These are phyloP conservation scores for Volvariella volvacea DNA, from an alignment of 1,284 basidiomycete species.

Conservation along the genomic window DNA sequence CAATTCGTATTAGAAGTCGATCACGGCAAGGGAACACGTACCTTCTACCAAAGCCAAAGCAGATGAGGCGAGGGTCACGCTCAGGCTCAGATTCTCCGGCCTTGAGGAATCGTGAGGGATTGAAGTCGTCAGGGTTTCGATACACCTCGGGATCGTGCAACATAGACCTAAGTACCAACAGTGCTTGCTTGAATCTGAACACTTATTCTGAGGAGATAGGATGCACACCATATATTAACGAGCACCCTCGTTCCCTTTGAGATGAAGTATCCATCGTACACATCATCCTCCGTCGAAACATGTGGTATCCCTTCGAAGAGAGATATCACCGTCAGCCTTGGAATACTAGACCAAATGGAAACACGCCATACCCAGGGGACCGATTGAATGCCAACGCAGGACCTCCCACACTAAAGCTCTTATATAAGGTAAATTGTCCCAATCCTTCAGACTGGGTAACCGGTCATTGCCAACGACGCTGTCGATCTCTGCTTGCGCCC, in stretches of 20 bases:
- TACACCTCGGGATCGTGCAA: neutral
- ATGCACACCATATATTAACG: neutral
- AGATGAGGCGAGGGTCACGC: constrained; percentile 18
- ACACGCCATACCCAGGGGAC: neutral
- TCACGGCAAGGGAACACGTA: neutral
- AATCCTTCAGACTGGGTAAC: neutral
- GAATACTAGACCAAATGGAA: too few relatives aligned
- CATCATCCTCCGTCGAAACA: neutral
- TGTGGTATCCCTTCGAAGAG: neutral
- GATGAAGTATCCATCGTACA: constrained; percentile 3
- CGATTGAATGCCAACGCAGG: neutral
- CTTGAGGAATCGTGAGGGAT: constrained; percentile 1
- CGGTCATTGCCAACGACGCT: neutral
- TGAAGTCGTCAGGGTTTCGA: neutral
- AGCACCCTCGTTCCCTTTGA: neutral
- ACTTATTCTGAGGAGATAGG: too few relatives aligned
- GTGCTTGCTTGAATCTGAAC: neutral
- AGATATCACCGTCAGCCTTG: neutral
- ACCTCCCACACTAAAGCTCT: neutral
- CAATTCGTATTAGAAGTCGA: neutral
- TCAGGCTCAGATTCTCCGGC: constrained; percentile 12
- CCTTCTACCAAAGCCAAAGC: constrained; percentile 21
- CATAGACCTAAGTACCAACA: neutral
- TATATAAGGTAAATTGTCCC: neutral
- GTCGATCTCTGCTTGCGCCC: constrained; percentile 1